A percentile compares a stretch with the other conserved stretches of the same genome.
These are phyloP conservation scores for Rugosomyces carneus DNA, from an alignment of 1,284 basidiomycete species.

Conservation along the genomic window DNA sequence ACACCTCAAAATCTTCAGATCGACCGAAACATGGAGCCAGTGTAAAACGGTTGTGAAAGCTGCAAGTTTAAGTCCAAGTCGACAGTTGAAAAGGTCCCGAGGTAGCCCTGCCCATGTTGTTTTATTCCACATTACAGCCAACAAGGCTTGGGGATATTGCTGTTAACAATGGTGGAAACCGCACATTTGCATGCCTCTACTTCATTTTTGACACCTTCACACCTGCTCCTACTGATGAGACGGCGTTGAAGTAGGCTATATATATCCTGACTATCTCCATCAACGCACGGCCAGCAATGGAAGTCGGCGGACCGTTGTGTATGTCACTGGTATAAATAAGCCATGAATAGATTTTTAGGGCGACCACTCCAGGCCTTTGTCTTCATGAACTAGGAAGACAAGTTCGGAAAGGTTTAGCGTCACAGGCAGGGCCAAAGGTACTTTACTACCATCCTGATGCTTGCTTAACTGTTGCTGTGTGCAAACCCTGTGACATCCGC, in stretches of 20 bases:
- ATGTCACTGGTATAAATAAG: too few relatives aligned
- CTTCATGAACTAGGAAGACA: too few relatives aligned
- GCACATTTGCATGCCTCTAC: conserved; percentile 55
- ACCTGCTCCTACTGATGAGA: conserved; percentile 67
- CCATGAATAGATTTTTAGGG: conserved; percentile 27
- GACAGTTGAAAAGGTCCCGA: too few relatives aligned
- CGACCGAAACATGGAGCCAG: too few relatives aligned
- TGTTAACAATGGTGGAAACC: conserved; percentile 41
- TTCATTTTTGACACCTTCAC: conserved; percentile 55
- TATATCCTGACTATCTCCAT: conserved; percentile 43
- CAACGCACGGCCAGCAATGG: conserved; percentile 45
- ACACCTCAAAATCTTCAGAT: too few relatives aligned
- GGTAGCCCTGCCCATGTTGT: too few relatives aligned
- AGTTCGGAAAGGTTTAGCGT: too few relatives aligned
- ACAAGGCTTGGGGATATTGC: conserved; percentile 77
- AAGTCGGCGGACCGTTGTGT: conserved; percentile 53
- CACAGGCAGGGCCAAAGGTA: too few relatives aligned
- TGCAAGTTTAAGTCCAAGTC: too few relatives aligned
- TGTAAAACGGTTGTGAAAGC: too few relatives aligned
- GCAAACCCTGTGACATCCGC: conserved; percentile 50
- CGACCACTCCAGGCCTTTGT: conserved; percentile 7
- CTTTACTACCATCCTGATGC: too few relatives aligned
- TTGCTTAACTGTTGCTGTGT: neutral
- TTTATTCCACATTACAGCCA: too few relatives aligned
- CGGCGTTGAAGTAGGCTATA: conserved; percentile 54